Evolutionary conservation across 495 filamentous ascomycete genomes (phyloP).

Genomic region (Friedmanniomyces endolithicus): DNA sequence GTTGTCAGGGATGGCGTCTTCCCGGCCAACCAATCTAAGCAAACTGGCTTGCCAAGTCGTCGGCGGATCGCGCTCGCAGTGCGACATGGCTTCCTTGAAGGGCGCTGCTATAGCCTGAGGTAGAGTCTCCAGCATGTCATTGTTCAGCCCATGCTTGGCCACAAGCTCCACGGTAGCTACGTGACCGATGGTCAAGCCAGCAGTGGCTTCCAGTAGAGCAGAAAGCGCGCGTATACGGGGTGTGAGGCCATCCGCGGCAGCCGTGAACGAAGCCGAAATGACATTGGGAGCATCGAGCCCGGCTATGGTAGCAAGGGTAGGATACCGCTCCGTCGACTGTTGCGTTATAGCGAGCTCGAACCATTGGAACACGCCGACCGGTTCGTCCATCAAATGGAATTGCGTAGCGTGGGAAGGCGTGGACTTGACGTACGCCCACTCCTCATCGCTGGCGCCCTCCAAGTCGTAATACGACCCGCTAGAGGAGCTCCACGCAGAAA

Average conservation of each 20-base stretch:
- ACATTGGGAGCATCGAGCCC: background rate
- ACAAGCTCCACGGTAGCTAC: conserved; percentile 30
- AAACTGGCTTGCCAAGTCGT: conserved; percentile 58
- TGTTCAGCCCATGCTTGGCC: conserved; percentile 45
- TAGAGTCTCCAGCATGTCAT: conserved; percentile 56
- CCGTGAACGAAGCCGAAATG: background rate
- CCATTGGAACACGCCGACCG: conserved; percentile 45
- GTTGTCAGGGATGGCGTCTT: conserved; percentile 42
- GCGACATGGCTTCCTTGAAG: conserved; percentile 69
- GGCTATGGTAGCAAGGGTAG: conserved; percentile 18
- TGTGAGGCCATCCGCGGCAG: background rate
- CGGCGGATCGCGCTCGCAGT: conserved; percentile 69
- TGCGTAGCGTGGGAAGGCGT: background rate
- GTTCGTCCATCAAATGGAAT: conserved; percentile 13
- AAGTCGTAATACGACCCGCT: conserved; percentile 52
- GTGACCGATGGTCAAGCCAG: background rate
- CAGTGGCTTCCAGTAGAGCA: conserved; percentile 1
- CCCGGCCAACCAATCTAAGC: conserved; percentile 64
- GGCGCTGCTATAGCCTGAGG: conserved; percentile 71
- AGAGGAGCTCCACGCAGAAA: conserved; percentile 53
- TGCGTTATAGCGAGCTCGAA: conserved; percentile 38
- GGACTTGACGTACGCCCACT: conserved; percentile 50
- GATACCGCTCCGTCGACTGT: conserved; percentile 3
- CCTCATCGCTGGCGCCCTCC: conserved; percentile 49
- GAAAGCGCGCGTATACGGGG: conserved; percentile 6